A percentile compares a stretch with the other conserved stretches of the same genome.
These are phyloP conservation scores for Trichoderma reesei DNA, from an alignment of 495 filamentous ascomycete species.

Conservation along the genomic window DNA sequence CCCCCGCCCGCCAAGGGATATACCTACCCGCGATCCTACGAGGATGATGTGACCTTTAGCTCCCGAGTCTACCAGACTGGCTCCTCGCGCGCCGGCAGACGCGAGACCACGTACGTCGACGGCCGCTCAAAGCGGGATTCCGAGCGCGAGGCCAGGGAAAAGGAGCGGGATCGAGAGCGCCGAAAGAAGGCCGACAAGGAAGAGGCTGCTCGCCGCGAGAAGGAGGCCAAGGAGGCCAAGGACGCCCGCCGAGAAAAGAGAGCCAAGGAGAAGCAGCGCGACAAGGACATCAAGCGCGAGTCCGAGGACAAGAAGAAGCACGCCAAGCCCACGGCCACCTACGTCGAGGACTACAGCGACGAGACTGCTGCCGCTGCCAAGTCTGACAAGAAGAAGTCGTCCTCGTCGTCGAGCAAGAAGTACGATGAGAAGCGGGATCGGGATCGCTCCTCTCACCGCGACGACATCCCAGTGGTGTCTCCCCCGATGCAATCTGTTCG, in stretches of 20 bases:
- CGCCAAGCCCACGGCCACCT: constrained; percentile 22
- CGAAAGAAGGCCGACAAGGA: constrained; percentile 12
- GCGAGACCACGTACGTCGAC: constrained; percentile 33
- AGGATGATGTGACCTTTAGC: constrained; percentile 26
- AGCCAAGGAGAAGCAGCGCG: constrained; percentile 11
- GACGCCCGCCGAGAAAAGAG: constrained; percentile 10
- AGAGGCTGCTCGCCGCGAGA: constrained; percentile 20
- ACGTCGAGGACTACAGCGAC: constrained; percentile 24
- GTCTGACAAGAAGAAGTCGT: constrained; percentile 34
- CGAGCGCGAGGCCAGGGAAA: constrained; percentile 20
- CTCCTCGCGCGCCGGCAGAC: constrained; percentile 26
- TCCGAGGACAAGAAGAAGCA: constrained; percentile 20
- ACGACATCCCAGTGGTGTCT: constrained; percentile 6
- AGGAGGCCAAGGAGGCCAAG: constrained; percentile 15
- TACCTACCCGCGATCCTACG: constrained; percentile 30
- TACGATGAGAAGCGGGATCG: constrained; percentile 25
- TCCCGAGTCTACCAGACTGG: constrained; percentile 23
- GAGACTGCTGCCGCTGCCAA: constrained; percentile 24
- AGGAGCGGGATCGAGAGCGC: constrained; percentile 20
- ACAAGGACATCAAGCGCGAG: constrained; percentile 24
- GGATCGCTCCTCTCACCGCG: constrained; percentile 12
- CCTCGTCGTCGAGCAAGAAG: constrained; percentile 29
- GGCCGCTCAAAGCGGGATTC: constrained; percentile 28
- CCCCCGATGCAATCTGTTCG: constrained; percentile 10
- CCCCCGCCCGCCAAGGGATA: constrained; percentile 21